Percentiles rank a stretch among this genome's conserved stretches.
Evolutionary conservation across 768 basidiomycete species (phyloP).

Genomic region (Holtermanniella nyarrowii): DNA sequence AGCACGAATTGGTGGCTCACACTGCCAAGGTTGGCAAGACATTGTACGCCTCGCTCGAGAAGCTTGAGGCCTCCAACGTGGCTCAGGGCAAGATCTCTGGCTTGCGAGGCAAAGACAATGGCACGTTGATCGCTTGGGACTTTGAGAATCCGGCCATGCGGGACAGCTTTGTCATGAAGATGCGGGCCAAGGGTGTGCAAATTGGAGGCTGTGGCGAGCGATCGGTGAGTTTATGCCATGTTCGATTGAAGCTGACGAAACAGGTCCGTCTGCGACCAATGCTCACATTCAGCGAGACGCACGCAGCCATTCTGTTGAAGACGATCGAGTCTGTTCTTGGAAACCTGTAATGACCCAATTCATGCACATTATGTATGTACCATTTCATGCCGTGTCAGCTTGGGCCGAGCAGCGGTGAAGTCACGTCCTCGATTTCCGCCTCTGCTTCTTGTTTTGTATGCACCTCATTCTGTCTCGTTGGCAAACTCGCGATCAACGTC

Average conservation of each 20-base stretch:
- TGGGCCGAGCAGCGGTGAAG: background rate
- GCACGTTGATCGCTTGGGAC: constrained; percentile 44
- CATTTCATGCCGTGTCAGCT: background rate
- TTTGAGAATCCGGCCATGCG: constrained; percentile 22
- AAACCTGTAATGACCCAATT: constrained; percentile 7
- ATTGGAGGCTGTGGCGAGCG: constrained; percentile 39
- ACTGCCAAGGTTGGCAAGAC: constrained; percentile 36
- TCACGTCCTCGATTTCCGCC: background rate
- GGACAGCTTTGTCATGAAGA: constrained; percentile 36
- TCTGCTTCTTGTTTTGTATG: background rate
- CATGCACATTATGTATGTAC: background rate
- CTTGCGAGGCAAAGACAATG: constrained; percentile 38
- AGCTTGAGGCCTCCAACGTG: constrained; percentile 6
- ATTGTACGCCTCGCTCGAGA: constrained; percentile 24
- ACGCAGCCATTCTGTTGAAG: constrained; percentile 30
- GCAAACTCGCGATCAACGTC: background rate
- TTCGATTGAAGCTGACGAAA: constrained; percentile 16
- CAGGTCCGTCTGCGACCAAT: constrained; percentile 37
- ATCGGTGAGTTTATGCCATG: background rate
- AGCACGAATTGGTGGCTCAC: constrained; percentile 38
- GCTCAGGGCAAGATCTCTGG: constrained; percentile 21
- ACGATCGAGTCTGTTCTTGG: constrained; percentile 17
- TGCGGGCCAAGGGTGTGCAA: constrained; percentile 39
- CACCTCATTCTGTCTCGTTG: background rate
- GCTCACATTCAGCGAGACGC: constrained; percentile 40